Percentiles rank a stretch among this genome's conserved stretches.
phyloP scores from a whole-genome alignment of 1,284 basidiomycete genomes.

The Ustilago loliicola region DNA sequence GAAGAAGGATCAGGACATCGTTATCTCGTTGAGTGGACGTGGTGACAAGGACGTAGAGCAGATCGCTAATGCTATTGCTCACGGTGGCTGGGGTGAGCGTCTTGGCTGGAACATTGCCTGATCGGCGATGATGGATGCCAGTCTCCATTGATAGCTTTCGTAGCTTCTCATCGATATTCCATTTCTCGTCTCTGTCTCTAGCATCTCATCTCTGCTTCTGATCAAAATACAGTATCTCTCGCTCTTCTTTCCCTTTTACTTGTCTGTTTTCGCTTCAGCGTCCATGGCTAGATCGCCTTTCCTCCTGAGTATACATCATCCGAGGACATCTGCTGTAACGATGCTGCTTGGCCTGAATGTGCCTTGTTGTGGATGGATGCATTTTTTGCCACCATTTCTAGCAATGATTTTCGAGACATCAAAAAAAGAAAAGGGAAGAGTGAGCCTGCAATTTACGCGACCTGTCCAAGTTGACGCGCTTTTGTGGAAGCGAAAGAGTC shows the following conservation, averaged over 20 bases:
- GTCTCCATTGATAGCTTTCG: too few species aligned
- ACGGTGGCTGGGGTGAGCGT: constrained; percentile 65
- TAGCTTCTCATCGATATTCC: background rate
- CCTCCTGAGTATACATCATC: too few species aligned
- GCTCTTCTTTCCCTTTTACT: background rate
- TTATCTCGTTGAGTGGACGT: constrained; percentile 79
- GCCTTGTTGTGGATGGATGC: too few species aligned
- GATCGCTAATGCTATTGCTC: constrained; percentile 76
- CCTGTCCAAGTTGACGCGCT: background rate
- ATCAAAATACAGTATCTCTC: background rate
- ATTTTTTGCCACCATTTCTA: constrained; percentile 8
- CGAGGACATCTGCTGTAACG: background rate
- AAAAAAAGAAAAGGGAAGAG: too few species aligned
- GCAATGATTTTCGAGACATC: background rate
- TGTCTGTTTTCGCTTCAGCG: background rate
- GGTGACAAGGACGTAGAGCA: constrained; percentile 96
- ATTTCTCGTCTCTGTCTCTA: background rate
- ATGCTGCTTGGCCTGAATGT: background rate
- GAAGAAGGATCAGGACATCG: constrained; percentile 86
- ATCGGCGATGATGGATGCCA: background rate
- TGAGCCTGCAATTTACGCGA: constrained; percentile 12
- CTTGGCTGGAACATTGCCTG: constrained; percentile 64
- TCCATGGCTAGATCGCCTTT: too few species aligned
- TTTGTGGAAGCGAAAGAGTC: background rate
- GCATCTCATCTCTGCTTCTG: background rate